These are phyloP conservation scores for Pharnaceum exiguum DNA, from an alignment of 148 eudicot genomes.

Conservation along the genomic window DNA sequence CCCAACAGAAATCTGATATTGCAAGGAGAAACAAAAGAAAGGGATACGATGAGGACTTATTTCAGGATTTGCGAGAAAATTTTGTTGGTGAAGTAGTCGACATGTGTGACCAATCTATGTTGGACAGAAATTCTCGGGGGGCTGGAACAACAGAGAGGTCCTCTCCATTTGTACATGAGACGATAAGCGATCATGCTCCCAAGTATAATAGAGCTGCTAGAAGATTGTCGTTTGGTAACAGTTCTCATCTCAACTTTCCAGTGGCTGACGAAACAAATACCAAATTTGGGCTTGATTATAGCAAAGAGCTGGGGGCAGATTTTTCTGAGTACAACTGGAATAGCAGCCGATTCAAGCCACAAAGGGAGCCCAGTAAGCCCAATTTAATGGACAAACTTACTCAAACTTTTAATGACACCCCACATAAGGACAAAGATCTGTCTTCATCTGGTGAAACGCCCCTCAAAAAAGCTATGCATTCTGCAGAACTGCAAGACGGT, in stretches of 20 bases:
- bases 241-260: conserved; percentile 40
- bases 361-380: conserved; percentile 22
- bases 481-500: conserved; percentile 53
- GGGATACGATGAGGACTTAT: conserved; percentile 15
- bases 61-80: conserved; percentile 35
- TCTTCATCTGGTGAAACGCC: conserved; percentile 46
- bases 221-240: conserved; percentile 36
- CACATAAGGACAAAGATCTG: conserved; percentile 28
- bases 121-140: conserved; percentile 27
- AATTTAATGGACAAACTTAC: conserved; percentile 23
- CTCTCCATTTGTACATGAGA: conserved; percentile 27
- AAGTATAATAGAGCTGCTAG: conserved; percentile 34
- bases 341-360: conserved; percentile 18
- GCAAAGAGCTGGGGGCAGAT: conserved; percentile 26
- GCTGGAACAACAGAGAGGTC: conserved; percentile 23
- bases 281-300: conserved; percentile 26
- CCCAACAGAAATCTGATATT: conserved; percentile 22
- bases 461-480: conserved; percentile 58
- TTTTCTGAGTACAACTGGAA: conserved; percentile 22
- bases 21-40: conserved; percentile 21
- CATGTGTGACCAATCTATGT: conserved; percentile 29
- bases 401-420: conserved; percentile 21
- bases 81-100: conserved; percentile 69
- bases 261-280: conserved; percentile 32
- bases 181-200: conserved; percentile 25